These are phyloP conservation scores for Haematococcus lacustris DNA, from an alignment of 139 green algal genomes.

Conservation along the genomic window DNA sequence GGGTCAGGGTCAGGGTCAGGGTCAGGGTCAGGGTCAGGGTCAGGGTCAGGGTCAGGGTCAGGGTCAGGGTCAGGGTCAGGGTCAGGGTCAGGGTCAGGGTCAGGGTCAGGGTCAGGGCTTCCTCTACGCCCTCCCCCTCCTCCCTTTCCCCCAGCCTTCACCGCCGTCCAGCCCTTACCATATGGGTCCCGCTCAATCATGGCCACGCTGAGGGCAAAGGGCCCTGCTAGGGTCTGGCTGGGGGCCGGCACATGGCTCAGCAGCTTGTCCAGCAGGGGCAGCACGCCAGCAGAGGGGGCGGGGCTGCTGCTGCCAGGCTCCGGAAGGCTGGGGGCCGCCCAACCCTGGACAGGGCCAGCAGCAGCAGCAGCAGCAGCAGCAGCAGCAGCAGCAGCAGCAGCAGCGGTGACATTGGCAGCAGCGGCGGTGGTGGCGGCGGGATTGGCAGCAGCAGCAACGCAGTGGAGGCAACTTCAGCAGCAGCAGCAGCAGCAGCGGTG, in stretches of 20 bases:
- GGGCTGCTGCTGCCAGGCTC: not conserved
- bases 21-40: not conserved
- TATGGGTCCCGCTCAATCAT: constrained; percentile 80
- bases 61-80: not conserved
- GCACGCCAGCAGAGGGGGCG: constrained; percentile 38
- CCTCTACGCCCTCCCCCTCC: not conserved
- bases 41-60: not conserved
- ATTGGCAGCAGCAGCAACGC: too few species aligned
- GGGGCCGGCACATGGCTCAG: constrained; percentile 63
- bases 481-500: too few species aligned
- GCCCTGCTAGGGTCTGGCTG: constrained; percentile 12
- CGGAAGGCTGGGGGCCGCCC: not conserved
- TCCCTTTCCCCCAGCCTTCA: not conserved
- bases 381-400: too few species aligned
- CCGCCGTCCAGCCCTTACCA: not conserved
- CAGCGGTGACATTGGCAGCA: too few species aligned
- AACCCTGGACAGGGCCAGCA: too few species aligned
- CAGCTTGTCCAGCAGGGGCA: constrained; percentile 73
- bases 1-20: not conserved
- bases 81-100: not conserved
- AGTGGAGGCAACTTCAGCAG: too few species aligned
- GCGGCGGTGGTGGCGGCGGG: too few species aligned
- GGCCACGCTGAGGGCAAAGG: constrained; percentile 74
- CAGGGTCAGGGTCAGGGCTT: not conserved
- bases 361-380: too few species aligned